Base-by-base conservation (phyloP, 495 filamentous ascomycete species). In the Pyronema omphalodes region DNA sequence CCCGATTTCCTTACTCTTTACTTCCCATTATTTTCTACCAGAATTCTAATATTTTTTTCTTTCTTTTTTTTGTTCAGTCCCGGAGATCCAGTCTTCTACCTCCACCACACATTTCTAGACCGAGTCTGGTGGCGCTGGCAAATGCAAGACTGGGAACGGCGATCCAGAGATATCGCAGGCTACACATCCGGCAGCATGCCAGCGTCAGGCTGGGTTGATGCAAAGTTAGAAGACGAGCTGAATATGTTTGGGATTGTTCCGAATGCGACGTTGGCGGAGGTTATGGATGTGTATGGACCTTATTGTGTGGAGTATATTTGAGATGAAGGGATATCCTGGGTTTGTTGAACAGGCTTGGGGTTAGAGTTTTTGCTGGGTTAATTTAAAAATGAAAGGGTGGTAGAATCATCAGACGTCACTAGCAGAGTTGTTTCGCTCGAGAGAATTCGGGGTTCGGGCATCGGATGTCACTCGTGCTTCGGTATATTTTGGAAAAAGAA, bases 111-210 rank as follows among this genome's bases (percentile, higher is more conserved):
- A 0, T 72, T 70, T 61, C 58, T 76, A 3, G 74, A 76, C 57
- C 68, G 69, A 3, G 9, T 75, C 14, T 76, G 73, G 72, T 66
- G 67, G 62, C 50, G 61, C 5, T 76, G 74, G 74, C 73, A 76
- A 57, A 58, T 65, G 41, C 47, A 52, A 9, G 58, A 68, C 54
- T 55, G 60, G 1, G 3, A 17, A 1, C 14, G 41, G 1, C 37
- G 63, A 14, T 1, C 60, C 1, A 3, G 6, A 0, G 58, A 65
- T 18, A 59, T 67, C 33, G 14, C 59, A 1, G 65, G 65, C 15
- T 55, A 50, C 11, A 67, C 60, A 23, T 55, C 58, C 1, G 45
- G 47, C 3, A 12, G 18, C 0, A 35, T 49, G 29, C 53, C 48
- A 1, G 39, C 41, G 9, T 34, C 43, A 7, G 60, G 53, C 17